Percentiles rank a stretch among this genome's conserved stretches.
phyloP scores from a whole-genome alignment of 495 filamentous ascomycete genomes.

The Xylaria venustula region DNA sequence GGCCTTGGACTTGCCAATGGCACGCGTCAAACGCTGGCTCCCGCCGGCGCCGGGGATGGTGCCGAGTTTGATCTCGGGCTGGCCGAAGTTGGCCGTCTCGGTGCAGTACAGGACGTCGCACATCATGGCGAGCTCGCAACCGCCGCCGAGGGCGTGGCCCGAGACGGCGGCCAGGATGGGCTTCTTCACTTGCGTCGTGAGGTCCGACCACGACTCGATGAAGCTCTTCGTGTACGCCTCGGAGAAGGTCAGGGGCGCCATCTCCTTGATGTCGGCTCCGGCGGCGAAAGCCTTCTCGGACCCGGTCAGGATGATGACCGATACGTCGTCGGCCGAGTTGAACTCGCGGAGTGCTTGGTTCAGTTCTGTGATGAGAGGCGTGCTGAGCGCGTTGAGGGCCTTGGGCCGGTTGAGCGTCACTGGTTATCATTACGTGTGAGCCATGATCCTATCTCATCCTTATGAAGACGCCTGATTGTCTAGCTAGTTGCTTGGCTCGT shows the following conservation, averaged over 20 bases:
- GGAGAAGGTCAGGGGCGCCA: constrained; percentile 85
- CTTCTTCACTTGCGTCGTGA: constrained; percentile 78
- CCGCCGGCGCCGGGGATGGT: constrained; percentile 91
- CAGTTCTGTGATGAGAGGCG: constrained; percentile 83
- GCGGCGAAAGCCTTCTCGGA: constrained; percentile 88
- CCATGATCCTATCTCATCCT: neutral
- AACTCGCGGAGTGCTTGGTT: constrained; percentile 75
- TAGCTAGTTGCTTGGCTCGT: neutral
- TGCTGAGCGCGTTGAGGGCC: constrained; percentile 88
- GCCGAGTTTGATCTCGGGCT: constrained; percentile 94
- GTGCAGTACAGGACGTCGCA: constrained; percentile 92
- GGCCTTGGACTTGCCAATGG: constrained; percentile 82
- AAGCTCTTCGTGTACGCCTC: constrained; percentile 82
- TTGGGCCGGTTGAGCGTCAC: constrained; percentile 96
- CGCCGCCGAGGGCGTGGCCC: constrained; percentile 90
- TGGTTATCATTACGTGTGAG: constrained; percentile 36
- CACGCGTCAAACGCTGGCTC: constrained; percentile 80
- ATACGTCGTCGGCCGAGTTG: constrained; percentile 66
- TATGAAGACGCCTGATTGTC: neutral
- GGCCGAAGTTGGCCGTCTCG: constrained; percentile 78
- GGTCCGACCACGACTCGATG: constrained; percentile 87
- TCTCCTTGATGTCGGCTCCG: constrained; percentile 98
- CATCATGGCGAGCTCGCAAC: constrained; percentile 98
- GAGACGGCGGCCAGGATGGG: constrained; percentile 93
- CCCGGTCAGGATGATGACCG: constrained; percentile 83